phyloP scores from a whole-genome alignment of 2,329 filamentous ascomycete genomes.

The Nectriaceae sp. region DNA sequence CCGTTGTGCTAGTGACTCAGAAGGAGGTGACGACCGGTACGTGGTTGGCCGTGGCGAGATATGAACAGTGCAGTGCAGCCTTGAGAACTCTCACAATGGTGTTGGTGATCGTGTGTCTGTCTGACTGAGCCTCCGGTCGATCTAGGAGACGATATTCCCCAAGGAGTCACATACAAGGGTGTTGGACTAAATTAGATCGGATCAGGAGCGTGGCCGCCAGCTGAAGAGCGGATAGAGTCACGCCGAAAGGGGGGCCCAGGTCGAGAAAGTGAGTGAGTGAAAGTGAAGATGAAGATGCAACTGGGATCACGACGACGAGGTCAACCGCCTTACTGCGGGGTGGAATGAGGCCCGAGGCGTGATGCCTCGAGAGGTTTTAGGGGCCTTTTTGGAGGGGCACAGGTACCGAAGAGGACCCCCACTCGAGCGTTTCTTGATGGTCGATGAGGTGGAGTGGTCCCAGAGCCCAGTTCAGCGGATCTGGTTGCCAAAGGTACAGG shows the following conservation, averaged over 20 bases:
- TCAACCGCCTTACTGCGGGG: neutral
- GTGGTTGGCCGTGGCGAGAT: neutral
- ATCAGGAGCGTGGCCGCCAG: neutral
- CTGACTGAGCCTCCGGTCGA: neutral
- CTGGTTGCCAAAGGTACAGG: too few relatives aligned
- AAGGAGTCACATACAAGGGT: neutral
- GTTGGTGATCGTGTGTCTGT: neutral
- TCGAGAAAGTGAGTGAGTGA: conserved; percentile 3
- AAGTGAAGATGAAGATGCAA: neutral
- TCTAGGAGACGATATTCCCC: neutral
- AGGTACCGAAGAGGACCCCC: neutral
- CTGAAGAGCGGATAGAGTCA: neutral
- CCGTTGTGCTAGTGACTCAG: neutral
- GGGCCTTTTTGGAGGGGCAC: neutral
- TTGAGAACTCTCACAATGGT: neutral
- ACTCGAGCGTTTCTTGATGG: conserved; percentile 8
- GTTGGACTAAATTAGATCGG: neutral
- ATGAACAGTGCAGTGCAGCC: neutral
- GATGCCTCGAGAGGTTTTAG: too few relatives aligned
- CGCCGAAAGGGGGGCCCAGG: neutral
- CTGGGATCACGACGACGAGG: neutral
- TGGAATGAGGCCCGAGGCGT: too few relatives aligned
- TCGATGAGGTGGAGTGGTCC: conserved; percentile 10
- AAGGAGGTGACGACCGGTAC: neutral
- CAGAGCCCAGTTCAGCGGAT: conserved; percentile 18